Conservation (phyloP, 176 grass and related monocot genomes). For the Alloteropsis semialata region DNA sequence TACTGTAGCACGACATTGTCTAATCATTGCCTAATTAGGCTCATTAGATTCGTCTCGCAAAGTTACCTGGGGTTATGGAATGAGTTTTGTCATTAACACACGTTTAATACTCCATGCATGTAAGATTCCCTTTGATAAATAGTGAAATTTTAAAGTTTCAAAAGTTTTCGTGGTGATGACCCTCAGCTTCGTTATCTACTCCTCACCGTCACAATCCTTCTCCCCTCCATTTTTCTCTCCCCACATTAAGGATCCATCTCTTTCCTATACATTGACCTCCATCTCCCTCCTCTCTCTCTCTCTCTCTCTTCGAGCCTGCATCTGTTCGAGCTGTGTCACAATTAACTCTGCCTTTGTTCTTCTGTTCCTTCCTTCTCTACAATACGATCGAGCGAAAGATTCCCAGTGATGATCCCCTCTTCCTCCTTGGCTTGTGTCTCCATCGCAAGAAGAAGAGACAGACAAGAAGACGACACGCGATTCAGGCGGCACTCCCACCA, state of each 20-base stretch:
- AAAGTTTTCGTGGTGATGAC: no score
- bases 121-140: no score
- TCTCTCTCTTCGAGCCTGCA: not conserved
- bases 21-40: no score
- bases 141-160: no score
- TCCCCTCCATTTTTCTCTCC: constrained; percentile 17
- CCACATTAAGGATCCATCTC: constrained; percentile 40
- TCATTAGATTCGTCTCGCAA: no score
- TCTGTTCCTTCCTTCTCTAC: constrained; percentile 11
- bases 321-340: constrained; percentile 7
- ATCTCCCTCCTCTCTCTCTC: not conserved
- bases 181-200: no score
- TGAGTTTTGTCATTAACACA: no score
- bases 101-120: no score
- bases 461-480: constrained; percentile 15
- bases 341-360: constrained; percentile 10
- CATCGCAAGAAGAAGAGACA: not conserved
- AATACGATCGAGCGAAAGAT: not conserved
- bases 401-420: constrained; percentile 21
- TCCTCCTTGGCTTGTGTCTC: not conserved
- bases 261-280: constrained; percentile 1
- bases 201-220: not conserved
- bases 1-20: no score
- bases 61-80: no score
- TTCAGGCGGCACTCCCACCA: constrained; percentile 24